phyloP scores from a whole-genome alignment of 1,139 yeast genomes.

The Meyerozyma sp. region DNA sequence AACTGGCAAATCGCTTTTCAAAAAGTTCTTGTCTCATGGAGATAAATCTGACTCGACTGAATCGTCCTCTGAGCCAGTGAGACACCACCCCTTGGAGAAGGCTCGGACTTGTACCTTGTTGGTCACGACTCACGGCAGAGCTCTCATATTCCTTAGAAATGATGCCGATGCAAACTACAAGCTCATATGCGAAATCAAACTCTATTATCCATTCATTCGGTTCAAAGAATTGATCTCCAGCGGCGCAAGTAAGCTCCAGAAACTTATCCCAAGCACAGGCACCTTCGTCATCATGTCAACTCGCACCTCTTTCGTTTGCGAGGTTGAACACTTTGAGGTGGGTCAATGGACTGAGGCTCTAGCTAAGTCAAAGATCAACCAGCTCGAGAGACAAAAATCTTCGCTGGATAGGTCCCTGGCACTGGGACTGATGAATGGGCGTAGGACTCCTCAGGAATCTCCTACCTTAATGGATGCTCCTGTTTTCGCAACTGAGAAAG shows the following conservation, averaged over 20 bases:
- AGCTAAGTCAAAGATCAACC: conserved; percentile 43
- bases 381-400: conserved; percentile 36
- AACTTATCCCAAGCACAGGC: conserved; percentile 36
- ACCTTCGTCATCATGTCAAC: conserved; percentile 50
- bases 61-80: conserved; percentile 7
- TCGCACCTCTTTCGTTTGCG: conserved; percentile 46
- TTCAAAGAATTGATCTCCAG: conserved; percentile 49
- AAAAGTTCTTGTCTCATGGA: conserved; percentile 18
- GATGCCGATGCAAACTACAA: conserved; percentile 29
- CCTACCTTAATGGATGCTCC: conserved; percentile 25
- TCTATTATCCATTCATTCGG: conserved; percentile 43
- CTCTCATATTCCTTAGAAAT: conserved; percentile 39
- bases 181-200: conserved; percentile 44
- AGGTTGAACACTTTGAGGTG: conserved; percentile 52
- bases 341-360: conserved; percentile 52
- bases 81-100: conserved; percentile 29
- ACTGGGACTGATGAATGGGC: conserved; percentile 15
- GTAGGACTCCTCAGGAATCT: conserved; percentile 8
- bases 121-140: conserved; percentile 54
- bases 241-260: conserved; percentile 22
- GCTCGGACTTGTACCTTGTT: conserved; percentile 42
- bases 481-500: conserved; percentile 6
- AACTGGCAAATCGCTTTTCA: conserved; percentile 17
- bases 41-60: neutral
- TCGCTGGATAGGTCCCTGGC: conserved; percentile 17